Conservation (phyloP, 305 asterid species). For the Fraxinus platypoda region DNA sequence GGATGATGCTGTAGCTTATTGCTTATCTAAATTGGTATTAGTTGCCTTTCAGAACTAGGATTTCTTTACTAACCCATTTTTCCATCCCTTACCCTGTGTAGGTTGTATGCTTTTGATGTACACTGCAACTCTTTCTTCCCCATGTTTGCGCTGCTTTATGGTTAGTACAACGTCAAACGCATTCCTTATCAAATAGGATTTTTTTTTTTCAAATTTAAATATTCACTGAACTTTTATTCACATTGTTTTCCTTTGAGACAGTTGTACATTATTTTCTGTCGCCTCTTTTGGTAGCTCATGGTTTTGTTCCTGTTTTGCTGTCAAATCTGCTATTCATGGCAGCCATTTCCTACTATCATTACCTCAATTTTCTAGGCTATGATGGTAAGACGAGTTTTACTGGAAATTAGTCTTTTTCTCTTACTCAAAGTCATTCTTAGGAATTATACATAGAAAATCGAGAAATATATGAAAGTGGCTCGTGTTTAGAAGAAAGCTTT, state of each 20-base stretch:
- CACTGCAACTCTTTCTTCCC: constrained; percentile 99
- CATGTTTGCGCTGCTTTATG: constrained; percentile 76
- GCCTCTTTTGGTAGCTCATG: constrained; percentile 92
- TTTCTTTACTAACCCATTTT: constrained; percentile 29
- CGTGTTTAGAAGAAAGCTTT: neutral
- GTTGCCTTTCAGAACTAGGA: neutral
- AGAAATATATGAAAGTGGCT: neutral
- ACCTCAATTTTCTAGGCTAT: constrained; percentile 90
- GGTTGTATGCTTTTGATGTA: constrained; percentile 98
- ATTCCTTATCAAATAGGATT: neutral
- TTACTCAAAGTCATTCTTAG: neutral
- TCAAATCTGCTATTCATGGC: constrained; percentile 94
- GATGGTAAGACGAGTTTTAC: constrained; percentile 63
- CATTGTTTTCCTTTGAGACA: constrained; percentile 36
- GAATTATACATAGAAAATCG: neutral
- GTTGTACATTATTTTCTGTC: constrained; percentile 85
- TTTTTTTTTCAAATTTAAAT: neutral
- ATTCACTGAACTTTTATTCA: constrained; percentile 23
- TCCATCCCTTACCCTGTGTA: constrained; percentile 38
- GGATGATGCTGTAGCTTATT: neutral
- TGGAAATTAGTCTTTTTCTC: constrained; percentile 6
- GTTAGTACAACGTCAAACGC: constrained; percentile 38
- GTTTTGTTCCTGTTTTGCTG: constrained; percentile 82
- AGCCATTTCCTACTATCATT: constrained; percentile 88
- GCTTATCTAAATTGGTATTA: neutral